Evolutionary conservation across 1,284 basidiomycete species (phyloP).

Genomic region (Bondarzewia mesenterica): DNA sequence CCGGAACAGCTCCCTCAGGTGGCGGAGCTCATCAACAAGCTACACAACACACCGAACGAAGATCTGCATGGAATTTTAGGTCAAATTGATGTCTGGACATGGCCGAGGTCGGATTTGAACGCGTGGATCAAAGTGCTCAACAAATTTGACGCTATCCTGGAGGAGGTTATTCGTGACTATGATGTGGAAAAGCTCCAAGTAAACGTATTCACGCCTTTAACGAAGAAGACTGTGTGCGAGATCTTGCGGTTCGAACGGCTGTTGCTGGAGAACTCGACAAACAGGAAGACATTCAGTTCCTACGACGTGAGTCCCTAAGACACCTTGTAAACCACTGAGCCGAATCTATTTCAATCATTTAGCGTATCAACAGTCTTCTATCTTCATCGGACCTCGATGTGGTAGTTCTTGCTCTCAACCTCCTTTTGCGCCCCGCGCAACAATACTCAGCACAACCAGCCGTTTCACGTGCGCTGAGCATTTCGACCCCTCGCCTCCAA

Average conservation of each 20-base stretch:
- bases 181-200: conserved; percentile 77
- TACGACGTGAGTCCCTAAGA: conserved; percentile 74
- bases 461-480: conserved; percentile 68
- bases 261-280: conserved; percentile 95
- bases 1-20: conserved; percentile 66
- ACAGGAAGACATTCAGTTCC: conserved; percentile 92
- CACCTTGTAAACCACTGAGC: conserved; percentile 10
- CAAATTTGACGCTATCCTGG: conserved; percentile 88
- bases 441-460: conserved; percentile 85
- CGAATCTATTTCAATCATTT: conserved; percentile 3
- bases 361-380: conserved; percentile 88
- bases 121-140: conserved; percentile 95
- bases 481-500: conserved; percentile 66
- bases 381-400: conserved; percentile 88
- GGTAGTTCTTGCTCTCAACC: conserved; percentile 75
- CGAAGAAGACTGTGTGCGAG: conserved; percentile 73
- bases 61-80: conserved; percentile 58
- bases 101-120: conserved; percentile 95
- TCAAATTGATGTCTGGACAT: conserved; percentile 78
- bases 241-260: conserved; percentile 86
- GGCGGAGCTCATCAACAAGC: conserved; percentile 61
- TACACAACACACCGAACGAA: conserved; percentile 57
- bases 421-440: conserved; percentile 88
- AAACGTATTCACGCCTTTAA: conserved; percentile 69
- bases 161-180: conserved; percentile 78